Conservation (phyloP, 1,284 basidiomycete species). For the Leccinum solheimii region DNA sequence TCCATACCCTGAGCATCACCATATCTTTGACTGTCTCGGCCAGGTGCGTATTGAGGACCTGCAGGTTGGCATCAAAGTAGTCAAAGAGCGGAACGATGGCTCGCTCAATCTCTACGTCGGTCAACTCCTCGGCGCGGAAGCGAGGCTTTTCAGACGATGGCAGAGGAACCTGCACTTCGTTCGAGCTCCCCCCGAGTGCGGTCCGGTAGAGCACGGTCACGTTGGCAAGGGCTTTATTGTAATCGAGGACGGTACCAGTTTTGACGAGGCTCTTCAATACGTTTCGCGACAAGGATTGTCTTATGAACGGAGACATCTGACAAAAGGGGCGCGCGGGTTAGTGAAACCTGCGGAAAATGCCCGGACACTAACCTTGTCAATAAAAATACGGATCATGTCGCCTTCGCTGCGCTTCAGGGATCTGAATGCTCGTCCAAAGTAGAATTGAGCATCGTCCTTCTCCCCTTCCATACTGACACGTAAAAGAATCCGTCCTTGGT, state of each 20-base stretch:
- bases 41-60: conserved; percentile 88
- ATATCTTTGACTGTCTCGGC: conserved; percentile 86
- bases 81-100: conserved; percentile 93
- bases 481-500: conserved; percentile 81
- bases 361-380: conserved; percentile 79
- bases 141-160: conserved; percentile 71
- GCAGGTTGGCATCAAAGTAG: conserved; percentile 94
- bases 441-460: conserved; percentile 97
- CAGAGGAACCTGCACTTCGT: conserved; percentile 78
- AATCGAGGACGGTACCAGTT: conserved; percentile 67
- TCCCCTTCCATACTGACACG: conserved; percentile 98
- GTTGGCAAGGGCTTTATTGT: conserved; percentile 80
- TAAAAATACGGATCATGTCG: conserved; percentile 96
- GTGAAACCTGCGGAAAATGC: neutral
- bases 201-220: conserved; percentile 81
- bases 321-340: neutral
- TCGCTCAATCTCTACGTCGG: conserved; percentile 93
- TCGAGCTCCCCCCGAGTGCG: conserved; percentile 60
- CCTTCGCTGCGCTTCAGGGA: conserved; percentile 92
- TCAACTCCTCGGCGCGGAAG: conserved; percentile 70
- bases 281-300: conserved; percentile 81
- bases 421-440: conserved; percentile 95
- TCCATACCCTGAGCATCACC: conserved; percentile 96
- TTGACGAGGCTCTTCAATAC: conserved; percentile 81
- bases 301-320: conserved; percentile 93